Conservation (phyloP, 2,329 filamentous ascomycete species). For the Emericellopsis atlantica region DNA sequence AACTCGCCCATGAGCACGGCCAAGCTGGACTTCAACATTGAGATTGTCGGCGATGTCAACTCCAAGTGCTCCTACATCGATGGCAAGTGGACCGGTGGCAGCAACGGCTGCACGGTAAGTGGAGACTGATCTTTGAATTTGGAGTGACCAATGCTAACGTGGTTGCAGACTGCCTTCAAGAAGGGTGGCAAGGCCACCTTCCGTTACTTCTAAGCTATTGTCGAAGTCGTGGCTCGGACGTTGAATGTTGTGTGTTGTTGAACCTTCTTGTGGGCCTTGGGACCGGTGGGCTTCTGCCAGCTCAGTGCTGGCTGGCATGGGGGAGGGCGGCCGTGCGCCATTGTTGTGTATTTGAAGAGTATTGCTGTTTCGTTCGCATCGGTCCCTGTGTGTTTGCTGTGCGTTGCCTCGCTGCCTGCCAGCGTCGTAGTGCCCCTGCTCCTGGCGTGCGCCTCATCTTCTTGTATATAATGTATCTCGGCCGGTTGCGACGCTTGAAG, state of each 20-base stretch:
- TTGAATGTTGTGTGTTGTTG: slow-evolving; percentile 12
- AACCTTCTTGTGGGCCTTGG: slow-evolving; percentile 6
- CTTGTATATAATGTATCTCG: too few relatives aligned
- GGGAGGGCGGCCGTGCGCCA: too few relatives aligned
- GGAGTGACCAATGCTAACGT: slow-evolving; percentile 6
- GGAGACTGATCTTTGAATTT: neutral
- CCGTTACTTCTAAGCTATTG: slow-evolving; percentile 23
- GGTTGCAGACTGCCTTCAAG: slow-evolving; percentile 27
- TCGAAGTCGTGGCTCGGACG: slow-evolving; percentile 2
- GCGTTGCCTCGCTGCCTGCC: too few relatives aligned
- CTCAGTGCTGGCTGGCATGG: too few relatives aligned
- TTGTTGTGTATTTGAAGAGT: too few relatives aligned
- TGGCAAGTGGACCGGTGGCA: slow-evolving; percentile 46
- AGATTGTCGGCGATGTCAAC: slow-evolving; percentile 54
- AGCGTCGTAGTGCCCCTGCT: too few relatives aligned
- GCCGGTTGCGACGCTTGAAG: too few relatives aligned
- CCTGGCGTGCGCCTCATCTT: too few relatives aligned
- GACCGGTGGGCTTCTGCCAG: neutral
- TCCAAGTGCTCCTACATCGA: slow-evolving; percentile 51
- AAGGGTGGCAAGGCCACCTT: slow-evolving; percentile 27
- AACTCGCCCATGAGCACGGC: slow-evolving; percentile 64
- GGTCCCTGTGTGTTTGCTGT: too few relatives aligned
- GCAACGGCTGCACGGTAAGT: slow-evolving; percentile 71
- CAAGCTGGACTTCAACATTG: slow-evolving; percentile 65
- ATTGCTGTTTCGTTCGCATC: too few relatives aligned